phyloP scores from a whole-genome alignment of 768 basidiomycete genomes.

The Naganishia vaughanmartiniae region DNA sequence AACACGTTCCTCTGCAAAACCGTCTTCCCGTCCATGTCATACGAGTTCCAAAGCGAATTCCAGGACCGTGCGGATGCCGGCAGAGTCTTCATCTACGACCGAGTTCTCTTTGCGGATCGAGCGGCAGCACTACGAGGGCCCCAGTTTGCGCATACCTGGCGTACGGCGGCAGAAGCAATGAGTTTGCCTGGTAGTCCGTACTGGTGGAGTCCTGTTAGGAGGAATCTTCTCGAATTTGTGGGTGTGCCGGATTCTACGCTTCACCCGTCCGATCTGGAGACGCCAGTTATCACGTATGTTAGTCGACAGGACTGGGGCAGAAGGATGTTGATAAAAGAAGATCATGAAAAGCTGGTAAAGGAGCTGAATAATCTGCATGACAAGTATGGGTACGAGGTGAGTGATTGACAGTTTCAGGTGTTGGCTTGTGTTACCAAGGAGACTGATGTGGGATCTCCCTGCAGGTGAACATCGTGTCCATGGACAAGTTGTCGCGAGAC shows the following conservation, averaged over 20 bases:
- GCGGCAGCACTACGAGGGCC: conserved; percentile 74
- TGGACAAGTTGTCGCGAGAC: conserved; percentile 73
- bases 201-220: conserved; percentile 78
- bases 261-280: conserved; percentile 47
- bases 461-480: conserved; percentile 72
- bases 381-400: conserved; percentile 67
- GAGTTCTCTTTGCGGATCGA: conserved; percentile 83
- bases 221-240: conserved; percentile 69
- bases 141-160: conserved; percentile 67
- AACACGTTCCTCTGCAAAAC: conserved; percentile 80
- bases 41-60: conserved; percentile 83
- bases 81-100: conserved; percentile 73
- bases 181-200: conserved; percentile 68
- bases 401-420: conserved; percentile 7
- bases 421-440: background rate
- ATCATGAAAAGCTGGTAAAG: conserved; percentile 75
- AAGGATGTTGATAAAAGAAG: conserved; percentile 69
- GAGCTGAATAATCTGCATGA: conserved; percentile 70
- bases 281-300: conserved; percentile 86
- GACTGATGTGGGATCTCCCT: background rate
- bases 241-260: conserved; percentile 46
- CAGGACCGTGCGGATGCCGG: conserved; percentile 69
- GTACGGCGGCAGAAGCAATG: conserved; percentile 73
- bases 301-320: conserved; percentile 85
- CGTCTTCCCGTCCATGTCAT: conserved; percentile 72